Evolutionary conservation across 225 moss, liverwort and hornwort species (phyloP).

Genomic region (Thuidium tamariscinum): DNA sequence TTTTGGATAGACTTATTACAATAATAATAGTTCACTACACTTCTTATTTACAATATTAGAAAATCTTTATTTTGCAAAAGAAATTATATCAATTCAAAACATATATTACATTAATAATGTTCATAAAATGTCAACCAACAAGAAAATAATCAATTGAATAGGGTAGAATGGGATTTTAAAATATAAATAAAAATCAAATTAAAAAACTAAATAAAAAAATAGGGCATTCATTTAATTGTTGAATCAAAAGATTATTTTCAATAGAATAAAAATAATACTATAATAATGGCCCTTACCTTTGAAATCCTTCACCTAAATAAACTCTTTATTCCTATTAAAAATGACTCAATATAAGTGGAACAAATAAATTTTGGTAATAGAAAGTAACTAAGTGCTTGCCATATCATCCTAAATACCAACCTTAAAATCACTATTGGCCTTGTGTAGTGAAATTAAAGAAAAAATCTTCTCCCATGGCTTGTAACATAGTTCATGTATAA

Average conservation of each 20-base stretch:
- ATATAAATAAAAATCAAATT: background rate
- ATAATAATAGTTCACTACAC: background rate
- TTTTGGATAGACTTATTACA: background rate
- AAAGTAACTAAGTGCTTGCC: accelerated
- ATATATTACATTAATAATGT: background rate
- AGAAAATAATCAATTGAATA: background rate
- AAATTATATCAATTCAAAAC: background rate
- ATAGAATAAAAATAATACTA: background rate
- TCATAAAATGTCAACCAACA: too few species aligned
- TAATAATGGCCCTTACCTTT: background rate
- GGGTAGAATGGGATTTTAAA: background rate
- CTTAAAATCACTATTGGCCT: background rate
- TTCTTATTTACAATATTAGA: background rate
- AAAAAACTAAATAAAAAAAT: background rate
- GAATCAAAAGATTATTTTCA: background rate
- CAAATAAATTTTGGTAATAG: background rate
- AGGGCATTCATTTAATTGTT: background rate
- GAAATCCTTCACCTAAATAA: background rate
- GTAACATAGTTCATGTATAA: background rate
- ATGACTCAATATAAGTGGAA: background rate
- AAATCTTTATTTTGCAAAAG: background rate
- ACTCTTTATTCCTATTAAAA: accelerated
- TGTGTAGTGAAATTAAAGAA: background rate
- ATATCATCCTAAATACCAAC: background rate
- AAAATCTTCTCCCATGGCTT: accelerated